Base-by-base conservation (phyloP, 495 filamentous ascomycete genomes). In the Penicillium lividum region DNA sequence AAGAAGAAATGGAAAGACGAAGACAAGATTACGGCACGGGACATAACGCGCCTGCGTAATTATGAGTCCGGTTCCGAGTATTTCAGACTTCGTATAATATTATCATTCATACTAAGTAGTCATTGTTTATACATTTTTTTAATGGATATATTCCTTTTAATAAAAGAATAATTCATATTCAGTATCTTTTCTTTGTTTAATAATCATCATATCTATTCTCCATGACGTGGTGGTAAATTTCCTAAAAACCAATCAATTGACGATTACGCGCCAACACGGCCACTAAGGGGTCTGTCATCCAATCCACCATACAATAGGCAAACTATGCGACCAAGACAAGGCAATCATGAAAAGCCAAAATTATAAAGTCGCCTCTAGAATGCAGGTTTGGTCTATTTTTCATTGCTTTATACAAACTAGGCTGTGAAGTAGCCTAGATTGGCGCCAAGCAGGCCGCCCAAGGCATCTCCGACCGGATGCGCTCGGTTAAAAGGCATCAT, bases 1-100 rank as follows among this genome's bases (percentile, higher is more conserved):
- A 59, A 56, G 46, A 63, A 63, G 60, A 66, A 68, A 61, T 66
- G 57, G 63, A 66, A 66, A 68, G 66, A 68, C 64, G 53, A 63
- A 67, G 66, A 68, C 64, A 58, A 22, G 54, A 64, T 54, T 60
- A 68, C 63, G 42, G 29, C 44, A 30, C 13, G 53, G 54, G 33
- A 36, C 10, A 36, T 64, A 64, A 59, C 56, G 47, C 53, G 56
- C 47, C 48, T 54, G 66, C 66, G 66, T 68, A 69, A 62, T 52
- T 62, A 62, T 56, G 61, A 69, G 64, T 57, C 65, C 54, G 61
- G 65, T 42, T 42, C 36, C 7, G 51, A 53, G 22, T 44, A 51
- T 56, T 60, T 55, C 58, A 54, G 45, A 49, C 5, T 22, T 16
- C 28, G 46, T 49, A 49, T 49, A 13, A 36, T 36, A 36, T 36